phyloP scores from a whole-genome alignment of 257 asterid species.

The Penstemon eatonii region DNA sequence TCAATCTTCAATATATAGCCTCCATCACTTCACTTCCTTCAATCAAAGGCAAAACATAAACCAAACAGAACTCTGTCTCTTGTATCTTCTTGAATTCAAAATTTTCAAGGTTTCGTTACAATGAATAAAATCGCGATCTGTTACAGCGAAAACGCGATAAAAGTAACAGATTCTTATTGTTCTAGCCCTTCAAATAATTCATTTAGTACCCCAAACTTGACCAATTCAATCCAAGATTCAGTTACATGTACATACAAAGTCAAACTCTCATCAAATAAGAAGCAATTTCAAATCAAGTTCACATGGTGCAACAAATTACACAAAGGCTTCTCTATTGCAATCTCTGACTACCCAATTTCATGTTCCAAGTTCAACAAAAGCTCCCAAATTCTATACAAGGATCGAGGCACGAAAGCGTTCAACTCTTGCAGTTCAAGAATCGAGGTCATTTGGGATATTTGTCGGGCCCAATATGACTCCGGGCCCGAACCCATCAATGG shows the following conservation, averaged over 20 bases:
- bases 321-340: constrained; percentile 45
- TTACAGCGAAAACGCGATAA: constrained; percentile 68
- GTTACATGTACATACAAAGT: constrained; percentile 57
- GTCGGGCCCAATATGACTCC: constrained; percentile 41
- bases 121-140: constrained; percentile 75
- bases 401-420: constrained; percentile 42
- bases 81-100: neutral
- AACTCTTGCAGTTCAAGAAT: constrained; percentile 36
- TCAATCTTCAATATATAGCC: neutral
- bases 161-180: constrained; percentile 72
- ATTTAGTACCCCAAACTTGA: constrained; percentile 23
- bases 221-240: constrained; percentile 44
- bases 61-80: neutral
- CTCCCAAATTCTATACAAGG: constrained; percentile 28
- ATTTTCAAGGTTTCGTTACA: neutral
- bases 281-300: constrained; percentile 44
- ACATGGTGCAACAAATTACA: constrained; percentile 47
- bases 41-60: constrained; percentile 45
- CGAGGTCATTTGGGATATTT: constrained; percentile 72
- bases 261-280: constrained; percentile 37
- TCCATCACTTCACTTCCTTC: constrained; percentile 37
- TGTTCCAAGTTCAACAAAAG: constrained; percentile 33
- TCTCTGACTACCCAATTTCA: constrained; percentile 45
- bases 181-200: constrained; percentile 48
- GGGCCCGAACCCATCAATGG: constrained; percentile 75